Evolutionary conservation across 2,329 filamentous ascomycete species (phyloP), one percentile per base, ranked within the genome.

Genomic region (Penicillium sp.): DNA sequence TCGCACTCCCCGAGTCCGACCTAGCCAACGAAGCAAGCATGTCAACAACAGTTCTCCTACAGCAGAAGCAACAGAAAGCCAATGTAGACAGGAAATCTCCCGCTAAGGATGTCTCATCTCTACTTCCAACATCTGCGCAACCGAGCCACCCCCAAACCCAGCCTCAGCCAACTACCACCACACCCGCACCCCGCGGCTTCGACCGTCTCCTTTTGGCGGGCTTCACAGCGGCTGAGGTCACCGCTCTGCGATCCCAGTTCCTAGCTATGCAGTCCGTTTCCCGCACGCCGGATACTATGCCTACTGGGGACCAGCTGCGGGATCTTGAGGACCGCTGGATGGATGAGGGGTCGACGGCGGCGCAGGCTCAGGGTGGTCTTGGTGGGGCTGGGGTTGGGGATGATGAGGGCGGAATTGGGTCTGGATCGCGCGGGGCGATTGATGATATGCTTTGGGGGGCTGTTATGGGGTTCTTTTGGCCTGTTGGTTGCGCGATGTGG

Each of bases 381-480:
- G 58, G 72, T 69, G 68, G 70, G 5, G 75, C 72, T 42, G 65
- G 71, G 12, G 54, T 59, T 37, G 71, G 65, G 3, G 70, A 74
- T 59, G 67, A 77, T 55, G 69, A 66, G 48, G 71, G 80, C 44
- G 79, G 80, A 16, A 65, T 73, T 53, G 71, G 72, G n/a, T 54
- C 68, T 32, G 67, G 66, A 3, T 73, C 68, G 48, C 60, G 64
- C 45, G 86, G 83, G 0, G 82, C 89, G 12, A 77, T 96, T 42
- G 93, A 97, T 67, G 87, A 95, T 66, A 84, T 97, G 77, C 80
- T 97, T 55, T 89, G 87, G 75, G 94, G 92, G 5, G 90, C 94
- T 72, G 78, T 95, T 56, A 89, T 94, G 66, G 94, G 94, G 0
- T 99, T 97, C 78, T 89, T 99, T 71, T 97, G 93, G 85, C 94